A percentile compares a stretch with the other conserved stretches of the same genome.
phyloP scores from a whole-genome alignment of 805 yeast species.

The Candida krabiensis region DNA sequence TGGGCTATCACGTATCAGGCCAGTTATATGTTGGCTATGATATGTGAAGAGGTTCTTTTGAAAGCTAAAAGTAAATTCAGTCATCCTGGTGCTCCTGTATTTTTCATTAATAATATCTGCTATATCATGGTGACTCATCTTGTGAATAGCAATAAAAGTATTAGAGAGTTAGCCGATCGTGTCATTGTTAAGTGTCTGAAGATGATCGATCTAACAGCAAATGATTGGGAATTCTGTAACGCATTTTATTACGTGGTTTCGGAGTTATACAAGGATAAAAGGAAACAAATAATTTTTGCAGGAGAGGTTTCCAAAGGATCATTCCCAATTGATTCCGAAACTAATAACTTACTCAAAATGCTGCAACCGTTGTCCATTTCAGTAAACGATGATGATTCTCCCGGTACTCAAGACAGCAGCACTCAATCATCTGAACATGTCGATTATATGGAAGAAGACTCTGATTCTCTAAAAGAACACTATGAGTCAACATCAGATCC shows the following conservation, averaged over 20 bases:
- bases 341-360: slow-evolving; percentile 1
- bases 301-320: slow-evolving; percentile 3
- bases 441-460: background rate
- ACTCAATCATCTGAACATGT: background rate
- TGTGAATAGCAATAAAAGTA: slow-evolving; percentile 23
- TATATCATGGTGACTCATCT: slow-evolving; percentile 66
- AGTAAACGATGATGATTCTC: no score
- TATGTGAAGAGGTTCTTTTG: slow-evolving; percentile 46
- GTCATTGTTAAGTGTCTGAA: slow-evolving; percentile 19
- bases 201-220: background rate
- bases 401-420: background rate
- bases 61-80: slow-evolving; percentile 36
- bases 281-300: background rate
- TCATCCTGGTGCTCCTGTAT: slow-evolving; percentile 49
- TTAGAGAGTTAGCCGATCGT: slow-evolving; percentile 38
- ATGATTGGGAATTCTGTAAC: slow-evolving; percentile 5
- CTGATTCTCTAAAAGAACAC: no score
- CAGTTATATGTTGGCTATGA: slow-evolving; percentile 57
- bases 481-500: background rate
- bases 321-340: slow-evolving; percentile 3
- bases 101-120: slow-evolving; percentile 39
- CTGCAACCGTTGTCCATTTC: background rate
- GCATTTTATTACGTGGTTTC: slow-evolving; percentile 2
- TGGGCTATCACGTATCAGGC: slow-evolving; percentile 79
- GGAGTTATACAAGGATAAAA: slow-evolving; percentile 1